Evolutionary conservation across 2,329 filamentous ascomycete species (phyloP), one percentile per base, ranked within the genome.

Genomic region (Clarireedia sp.): DNA sequence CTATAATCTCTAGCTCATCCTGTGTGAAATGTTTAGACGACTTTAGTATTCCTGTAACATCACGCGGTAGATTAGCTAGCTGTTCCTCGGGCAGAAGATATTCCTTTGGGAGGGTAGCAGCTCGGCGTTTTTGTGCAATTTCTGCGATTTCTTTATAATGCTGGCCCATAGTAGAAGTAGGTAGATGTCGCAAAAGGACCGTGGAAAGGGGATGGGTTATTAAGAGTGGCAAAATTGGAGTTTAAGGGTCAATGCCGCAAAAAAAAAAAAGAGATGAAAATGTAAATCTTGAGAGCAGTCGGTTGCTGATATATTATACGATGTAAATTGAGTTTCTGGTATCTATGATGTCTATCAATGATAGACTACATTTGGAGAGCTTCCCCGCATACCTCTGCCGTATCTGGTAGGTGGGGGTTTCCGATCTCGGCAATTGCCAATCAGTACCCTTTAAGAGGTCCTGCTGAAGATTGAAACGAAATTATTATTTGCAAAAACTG

Each of bases 71-170:
- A 21, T 63, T 58, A 2, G 46, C 33, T 9, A 66, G 54, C 14
- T 55, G 36, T 51, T 61, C 55, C 23, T 57, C 53, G 17, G 66
- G 60, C 19, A 68, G 64, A 7, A 66, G 58, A 43, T 66, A 66
- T 49, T 68, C 64, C 51, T 65, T 65, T 40, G 63, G 61, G 9
- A 69, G 62, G 7, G 66, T 61, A 56, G 63, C 64, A 57, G 68
- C 64, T 54, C 69, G 61, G 24, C 69, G 59, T 51, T 69, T 69
- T 44, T 64, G 67, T 46, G 71, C 70, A 52, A 70, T 67, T 12
- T 61, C 66, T 16, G 71, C 69, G 40, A 71, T 66, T 57, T 72
- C 67, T 53, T 69, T 68, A 54, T 72, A 72, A 33, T 67, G 59
- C 56, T 68, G 65, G 19, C 57, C 63, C 67, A 69, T 69, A 14